phyloP scores from a whole-genome alignment of 257 asterid genomes.

The Salvia splendens region DNA sequence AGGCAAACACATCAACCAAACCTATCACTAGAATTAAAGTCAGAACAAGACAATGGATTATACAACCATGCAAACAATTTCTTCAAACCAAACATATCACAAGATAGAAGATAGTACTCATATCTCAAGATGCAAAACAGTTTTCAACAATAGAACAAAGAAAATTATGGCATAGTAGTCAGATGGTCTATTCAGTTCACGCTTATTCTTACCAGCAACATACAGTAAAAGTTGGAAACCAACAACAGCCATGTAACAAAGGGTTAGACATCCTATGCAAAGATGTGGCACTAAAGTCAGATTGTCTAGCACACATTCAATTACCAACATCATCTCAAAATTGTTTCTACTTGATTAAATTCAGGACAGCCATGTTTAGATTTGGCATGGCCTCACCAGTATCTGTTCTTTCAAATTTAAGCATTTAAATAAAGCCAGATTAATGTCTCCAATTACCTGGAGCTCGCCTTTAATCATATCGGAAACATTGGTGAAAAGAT shows the following conservation, averaged over 20 bases:
- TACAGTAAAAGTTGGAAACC: background rate
- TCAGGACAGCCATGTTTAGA: background rate
- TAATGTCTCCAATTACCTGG: slow-evolving; percentile 50
- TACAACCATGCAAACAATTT: too few relatives aligned
- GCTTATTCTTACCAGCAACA: background rate
- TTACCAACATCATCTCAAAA: background rate
- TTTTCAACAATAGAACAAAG: slow-evolving; percentile 6
- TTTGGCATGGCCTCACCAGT: slow-evolving; percentile 19
- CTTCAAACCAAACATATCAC: too few relatives aligned
- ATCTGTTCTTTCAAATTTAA: background rate
- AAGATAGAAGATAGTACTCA: slow-evolving; percentile 6
- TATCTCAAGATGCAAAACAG: slow-evolving; percentile 1
- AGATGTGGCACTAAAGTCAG: background rate
- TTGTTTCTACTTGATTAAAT: background rate
- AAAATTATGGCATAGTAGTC: background rate
- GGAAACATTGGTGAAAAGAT: slow-evolving; percentile 74
- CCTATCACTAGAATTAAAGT: too few relatives aligned
- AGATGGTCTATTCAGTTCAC: background rate
- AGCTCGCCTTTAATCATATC: slow-evolving; percentile 85
- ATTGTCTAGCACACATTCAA: slow-evolving; percentile 9
- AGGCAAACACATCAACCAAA: too few relatives aligned
- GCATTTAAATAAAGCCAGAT: background rate
- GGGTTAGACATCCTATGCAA: background rate
- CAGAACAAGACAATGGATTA: too few relatives aligned
- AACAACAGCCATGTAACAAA: background rate